Conservation (phyloP, 139 green algal genomes). For the Spirogloea muscicola region DNA sequence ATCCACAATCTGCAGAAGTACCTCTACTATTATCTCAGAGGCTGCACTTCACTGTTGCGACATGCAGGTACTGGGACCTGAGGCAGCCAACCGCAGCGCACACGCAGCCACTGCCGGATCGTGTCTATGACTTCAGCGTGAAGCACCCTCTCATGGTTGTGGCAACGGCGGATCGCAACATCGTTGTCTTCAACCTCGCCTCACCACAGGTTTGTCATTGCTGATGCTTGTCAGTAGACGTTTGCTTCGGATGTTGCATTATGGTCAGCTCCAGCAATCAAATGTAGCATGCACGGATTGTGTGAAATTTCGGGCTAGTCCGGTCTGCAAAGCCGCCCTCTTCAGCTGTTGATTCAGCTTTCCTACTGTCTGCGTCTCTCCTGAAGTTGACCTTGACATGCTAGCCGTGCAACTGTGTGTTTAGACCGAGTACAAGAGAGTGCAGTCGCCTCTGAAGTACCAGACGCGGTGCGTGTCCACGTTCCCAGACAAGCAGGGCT, state of each 20-base stretch:
- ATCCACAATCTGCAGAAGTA: no score
- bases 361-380: no score
- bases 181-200: slow-evolving; percentile 68
- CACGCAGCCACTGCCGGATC: slow-evolving; percentile 76
- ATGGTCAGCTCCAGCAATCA: no score
- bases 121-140: slow-evolving; percentile 82
- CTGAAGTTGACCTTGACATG: no score
- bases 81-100: slow-evolving; percentile 61
- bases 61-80: slow-evolving; percentile 65
- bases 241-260: no score
- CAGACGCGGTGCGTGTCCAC: slow-evolving; percentile 85
- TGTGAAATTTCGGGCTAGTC: no score
- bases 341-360: no score
- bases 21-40: no score
- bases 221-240: no score
- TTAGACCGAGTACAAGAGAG: slow-evolving; percentile 69
- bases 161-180: slow-evolving; percentile 69
- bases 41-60: background rate
- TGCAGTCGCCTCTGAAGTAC: slow-evolving; percentile 90
- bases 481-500: slow-evolving; percentile 88
- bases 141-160: slow-evolving; percentile 70
- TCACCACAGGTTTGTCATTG: slow-evolving; percentile 57
- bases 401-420: no score
- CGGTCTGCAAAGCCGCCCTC: no score
- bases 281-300: no score